Percentiles rank a stretch among this genome's conserved stretches.
These are phyloP conservation scores for Chloranthus sessilifolius DNA, from an alignment of 164 flowering plant genomes.

Conservation along the genomic window DNA sequence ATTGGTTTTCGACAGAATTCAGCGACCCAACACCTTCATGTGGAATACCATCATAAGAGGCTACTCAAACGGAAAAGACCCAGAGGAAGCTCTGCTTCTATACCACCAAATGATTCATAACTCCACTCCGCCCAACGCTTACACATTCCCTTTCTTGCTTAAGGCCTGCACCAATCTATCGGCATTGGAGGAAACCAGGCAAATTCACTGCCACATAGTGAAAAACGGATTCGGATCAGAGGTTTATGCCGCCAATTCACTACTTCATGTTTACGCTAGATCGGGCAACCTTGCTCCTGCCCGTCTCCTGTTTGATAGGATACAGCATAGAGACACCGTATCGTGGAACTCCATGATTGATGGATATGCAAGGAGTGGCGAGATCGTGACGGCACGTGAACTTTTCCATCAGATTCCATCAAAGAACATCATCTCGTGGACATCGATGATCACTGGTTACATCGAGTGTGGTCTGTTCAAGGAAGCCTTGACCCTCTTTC, in stretches of 20 bases:
- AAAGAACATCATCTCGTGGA: slow-evolving; percentile 37
- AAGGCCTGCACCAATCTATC: slow-evolving; percentile 33
- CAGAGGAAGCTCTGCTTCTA: slow-evolving; percentile 27
- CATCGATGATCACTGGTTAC: slow-evolving; percentile 32
- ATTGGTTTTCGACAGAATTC: slow-evolving; percentile 20
- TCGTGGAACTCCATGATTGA: slow-evolving; percentile 47
- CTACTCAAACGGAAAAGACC: slow-evolving; percentile 25
- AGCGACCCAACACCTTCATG: slow-evolving; percentile 36
- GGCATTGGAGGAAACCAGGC: slow-evolving; percentile 23
- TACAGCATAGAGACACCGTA: slow-evolving; percentile 27
- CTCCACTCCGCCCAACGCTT: slow-evolving; percentile 28
- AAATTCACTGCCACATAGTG: slow-evolving; percentile 40
- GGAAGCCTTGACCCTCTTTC: slow-evolving; percentile 20
- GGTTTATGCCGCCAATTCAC: slow-evolving; percentile 29
- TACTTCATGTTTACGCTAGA: slow-evolving; percentile 32
- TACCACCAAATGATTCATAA: slow-evolving; percentile 30
- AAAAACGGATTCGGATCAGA: slow-evolving; percentile 32
- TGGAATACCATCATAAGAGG: slow-evolving; percentile 43
- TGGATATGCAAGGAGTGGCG: slow-evolving; percentile 30
- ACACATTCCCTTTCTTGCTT: slow-evolving; percentile 51
- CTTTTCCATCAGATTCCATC: slow-evolving; percentile 30
- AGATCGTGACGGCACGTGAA: slow-evolving; percentile 22
- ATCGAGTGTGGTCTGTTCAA: slow-evolving; percentile 21
- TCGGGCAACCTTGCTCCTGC: slow-evolving; percentile 22
- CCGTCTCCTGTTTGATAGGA: slow-evolving; percentile 25